Conservation (phyloP, 1,139 yeast species). For the Suhomyces wounanorum region DNA sequence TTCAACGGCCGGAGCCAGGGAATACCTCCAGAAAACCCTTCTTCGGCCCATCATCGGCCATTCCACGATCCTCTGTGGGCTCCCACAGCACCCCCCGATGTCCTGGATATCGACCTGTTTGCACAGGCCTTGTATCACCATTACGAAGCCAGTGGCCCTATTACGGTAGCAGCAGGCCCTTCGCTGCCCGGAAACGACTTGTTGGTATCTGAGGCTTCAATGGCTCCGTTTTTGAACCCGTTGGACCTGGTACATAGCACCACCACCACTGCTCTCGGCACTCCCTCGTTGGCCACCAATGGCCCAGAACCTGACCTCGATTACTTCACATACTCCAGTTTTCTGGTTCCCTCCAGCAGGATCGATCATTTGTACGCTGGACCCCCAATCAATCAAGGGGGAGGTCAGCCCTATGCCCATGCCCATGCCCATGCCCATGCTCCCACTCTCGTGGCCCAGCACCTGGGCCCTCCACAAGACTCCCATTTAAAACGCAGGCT, state of each 20-base stretch:
- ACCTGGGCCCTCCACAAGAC: constrained; percentile 5
- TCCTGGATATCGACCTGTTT: constrained; percentile 10
- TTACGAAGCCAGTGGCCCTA: constrained; percentile 1
- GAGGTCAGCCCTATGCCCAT: neutral
- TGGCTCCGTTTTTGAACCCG: neutral
- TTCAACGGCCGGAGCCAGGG: constrained; percentile 4
- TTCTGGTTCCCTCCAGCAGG: constrained; percentile 9
- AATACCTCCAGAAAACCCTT: neutral
- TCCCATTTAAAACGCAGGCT: constrained; percentile 7
- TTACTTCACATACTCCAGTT: constrained; percentile 16
- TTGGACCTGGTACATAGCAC: neutral
- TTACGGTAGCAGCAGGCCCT: neutral
- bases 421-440: neutral
- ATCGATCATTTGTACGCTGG: constrained; percentile 11
- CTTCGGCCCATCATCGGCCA: neutral
- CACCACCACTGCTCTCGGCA: constrained; percentile 5
- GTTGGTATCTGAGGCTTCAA: neutral
- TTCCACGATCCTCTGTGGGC: constrained; percentile 3
- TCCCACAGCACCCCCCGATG: constrained; percentile 3
- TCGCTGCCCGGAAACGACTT: neutral
- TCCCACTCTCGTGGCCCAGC: neutral
- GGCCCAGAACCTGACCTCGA: constrained; percentile 6
- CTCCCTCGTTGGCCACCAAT: constrained; percentile 1
- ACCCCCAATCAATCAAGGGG: neutral
- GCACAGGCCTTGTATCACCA: constrained; percentile 10